Percentiles rank a stretch among this genome's conserved stretches.
phyloP scores from a whole-genome alignment of 495 filamentous ascomycete genomes.

The Penicillium roqueforti region DNA sequence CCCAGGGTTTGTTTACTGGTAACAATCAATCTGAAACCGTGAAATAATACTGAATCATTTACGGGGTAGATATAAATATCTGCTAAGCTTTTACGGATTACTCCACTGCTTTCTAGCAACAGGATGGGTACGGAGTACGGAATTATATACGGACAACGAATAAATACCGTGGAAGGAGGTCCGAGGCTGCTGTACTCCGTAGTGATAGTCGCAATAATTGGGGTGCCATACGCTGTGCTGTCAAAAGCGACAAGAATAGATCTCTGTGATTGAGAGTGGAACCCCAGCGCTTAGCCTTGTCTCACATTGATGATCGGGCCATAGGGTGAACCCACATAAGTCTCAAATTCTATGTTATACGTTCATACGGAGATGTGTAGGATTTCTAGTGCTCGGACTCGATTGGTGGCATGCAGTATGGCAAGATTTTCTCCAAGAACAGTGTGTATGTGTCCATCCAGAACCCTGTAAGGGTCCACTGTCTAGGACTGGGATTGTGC shows the following conservation, averaged over 20 bases:
- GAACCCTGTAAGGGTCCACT: conserved; percentile 8
- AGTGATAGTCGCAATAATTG: conserved; percentile 3
- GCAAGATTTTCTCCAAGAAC: background rate
- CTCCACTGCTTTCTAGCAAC: background rate
- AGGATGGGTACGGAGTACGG: background rate
- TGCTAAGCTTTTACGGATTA: background rate
- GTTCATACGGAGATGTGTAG: background rate
- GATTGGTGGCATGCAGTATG: background rate
- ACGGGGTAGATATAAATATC: background rate
- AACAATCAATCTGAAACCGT: conserved; percentile 6
- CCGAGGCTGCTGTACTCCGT: background rate
- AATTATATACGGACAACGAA: background rate
- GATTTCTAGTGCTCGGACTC: background rate
- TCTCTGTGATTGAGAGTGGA: background rate
- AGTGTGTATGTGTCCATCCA: conserved; percentile 5
- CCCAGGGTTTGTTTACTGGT: background rate
- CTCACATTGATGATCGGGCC: conserved; percentile 8
- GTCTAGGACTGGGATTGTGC: background rate
- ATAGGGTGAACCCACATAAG: background rate
- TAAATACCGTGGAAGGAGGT: background rate
- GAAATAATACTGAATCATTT: background rate
- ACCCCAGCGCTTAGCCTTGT: conserved; percentile 2
- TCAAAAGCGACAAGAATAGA: conserved; percentile 1
- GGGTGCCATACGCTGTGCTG: background rate
- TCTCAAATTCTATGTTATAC: background rate